Base-by-base conservation (phyloP, 2,329 filamentous ascomycete genomes). In the Trichoderma sp. region DNA sequence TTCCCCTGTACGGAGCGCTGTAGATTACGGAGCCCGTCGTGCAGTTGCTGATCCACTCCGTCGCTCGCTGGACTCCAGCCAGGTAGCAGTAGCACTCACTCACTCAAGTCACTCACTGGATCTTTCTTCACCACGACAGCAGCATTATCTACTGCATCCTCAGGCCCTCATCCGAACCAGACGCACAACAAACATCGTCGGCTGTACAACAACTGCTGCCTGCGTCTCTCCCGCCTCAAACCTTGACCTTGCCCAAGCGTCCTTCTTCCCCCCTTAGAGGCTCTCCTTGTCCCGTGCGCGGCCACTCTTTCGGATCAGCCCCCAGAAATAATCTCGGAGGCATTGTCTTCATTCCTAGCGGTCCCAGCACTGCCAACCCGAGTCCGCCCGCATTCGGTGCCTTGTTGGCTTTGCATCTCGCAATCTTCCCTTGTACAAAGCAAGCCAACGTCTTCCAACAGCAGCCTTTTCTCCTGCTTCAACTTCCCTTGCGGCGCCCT, bases 271-370 rank as follows among this genome's bases (percentile, higher is more conserved):
- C 39, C 18, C 24, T 26, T 15, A 24, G 32, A 34, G 24, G 6
- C 53, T 47, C 39, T 62, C 47, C 57, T 47, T 47, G 32, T 39
- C 28, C 57, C 28, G 57, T 58, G 57, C 66, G 39, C 36, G 26
- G 57, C 39, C 57, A 15, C 57, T 36, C 39, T 62, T 9, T 70
- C 66, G 66, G 56, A 47, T 28, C 11, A 21, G n/a, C 66, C 36
- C 57, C 56, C 36, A 70, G 28, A 39, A 68, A 68, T 47, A 69
- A 34, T 58, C 56, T 34, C 34, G 56, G 51, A 57, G 66, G 57
- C 66, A 62, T 62, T 70, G 66, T 53, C 28, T 62, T 62, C 66
- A 61, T 70, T 70, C 66, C 66, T 70, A 53, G 64, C 64, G 8
- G 62, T 43, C 34, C 24, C 4, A 43, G 47, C 47, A 68, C 65